phyloP scores from a whole-genome alignment of 1,139 yeast species.

The Debaryomycetaceae sp. region DNA sequence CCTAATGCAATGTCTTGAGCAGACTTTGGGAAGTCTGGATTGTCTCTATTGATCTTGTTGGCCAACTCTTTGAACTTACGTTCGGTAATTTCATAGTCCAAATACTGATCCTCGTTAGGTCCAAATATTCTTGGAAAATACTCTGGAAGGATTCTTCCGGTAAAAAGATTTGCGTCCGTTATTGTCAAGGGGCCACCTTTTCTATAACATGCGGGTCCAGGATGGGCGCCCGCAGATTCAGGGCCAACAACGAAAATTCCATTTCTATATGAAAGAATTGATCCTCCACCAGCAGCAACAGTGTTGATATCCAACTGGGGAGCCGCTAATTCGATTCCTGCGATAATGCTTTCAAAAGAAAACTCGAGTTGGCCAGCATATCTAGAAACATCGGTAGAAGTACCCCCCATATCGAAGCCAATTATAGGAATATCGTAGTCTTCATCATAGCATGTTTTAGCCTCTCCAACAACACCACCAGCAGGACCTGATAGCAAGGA shows the following conservation, averaged over 20 bases:
- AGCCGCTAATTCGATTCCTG: slow-evolving; percentile 53
- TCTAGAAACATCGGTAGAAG: slow-evolving; percentile 56
- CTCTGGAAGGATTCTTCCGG: slow-evolving; percentile 49
- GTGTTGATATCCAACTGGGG: slow-evolving; percentile 58
- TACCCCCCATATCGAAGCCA: slow-evolving; percentile 63
- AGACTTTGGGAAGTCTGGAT: slow-evolving; percentile 20
- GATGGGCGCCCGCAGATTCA: slow-evolving; percentile 54
- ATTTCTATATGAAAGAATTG: slow-evolving; percentile 45
- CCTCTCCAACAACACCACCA: slow-evolving; percentile 58
- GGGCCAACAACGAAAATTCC: slow-evolving; percentile 56
- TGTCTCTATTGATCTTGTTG: slow-evolving; percentile 36
- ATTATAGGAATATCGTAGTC: slow-evolving; percentile 40
- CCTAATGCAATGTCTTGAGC: slow-evolving; percentile 19
- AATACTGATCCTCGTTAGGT: slow-evolving; percentile 45
- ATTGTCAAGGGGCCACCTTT: slow-evolving; percentile 57
- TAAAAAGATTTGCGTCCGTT: slow-evolving; percentile 51
- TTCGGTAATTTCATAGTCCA: slow-evolving; percentile 39
- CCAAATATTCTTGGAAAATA: slow-evolving; percentile 54
- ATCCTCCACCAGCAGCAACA: slow-evolving; percentile 62
- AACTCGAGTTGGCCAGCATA: slow-evolving; percentile 43
- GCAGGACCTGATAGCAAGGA: slow-evolving; percentile 58
- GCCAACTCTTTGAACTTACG: slow-evolving; percentile 39
- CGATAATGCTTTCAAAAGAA: slow-evolving; percentile 52
- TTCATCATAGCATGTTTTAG: slow-evolving; percentile 45
- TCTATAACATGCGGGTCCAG: slow-evolving; percentile 58